Base-by-base conservation (phyloP, 805 yeast species). In the Lipomyces starkeyi region DNA sequence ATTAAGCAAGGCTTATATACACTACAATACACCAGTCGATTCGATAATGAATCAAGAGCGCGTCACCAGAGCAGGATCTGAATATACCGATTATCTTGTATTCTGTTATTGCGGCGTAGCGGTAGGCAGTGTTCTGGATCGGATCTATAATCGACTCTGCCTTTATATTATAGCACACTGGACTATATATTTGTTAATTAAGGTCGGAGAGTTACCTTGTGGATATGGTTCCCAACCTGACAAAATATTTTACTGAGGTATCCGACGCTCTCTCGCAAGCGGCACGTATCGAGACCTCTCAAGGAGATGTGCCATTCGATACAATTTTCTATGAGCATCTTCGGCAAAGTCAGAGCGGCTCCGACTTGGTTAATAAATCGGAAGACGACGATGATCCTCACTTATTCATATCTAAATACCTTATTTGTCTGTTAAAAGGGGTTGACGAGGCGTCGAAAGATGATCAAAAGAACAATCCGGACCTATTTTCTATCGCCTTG, bases 401-500 rank as follows among this genome's bases (percentile, higher is more conserved):
- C 47, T 27, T 54, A 8, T 55, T 37, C 57, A 53, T 66, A 27
- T 64, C 65, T 14, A 25, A 62, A 3, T 56, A 58, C 22, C 32
- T 67, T 49, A 29, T 65, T 3, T 57, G 20, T 14, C 59, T 66
- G 5, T 34, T 69, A 27, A 40, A 13, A 3, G 55, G 58, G 22
- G 43, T 71, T 9, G 67, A 71, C 54, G 65, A 34, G 7, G 71
- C 72, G 3, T 66, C 73, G 6, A 29, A 57, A 14, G 59, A 56
- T 32, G 71, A 69, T 56, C 67, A 57, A 25, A 52, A 29, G 25
- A 40, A 47, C 40, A 55, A 64, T 7, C 73, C 74, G 1, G 75
- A 74, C 29, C 62, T 79, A 53, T 73, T 81, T 20, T 65, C 89
- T 8, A 88, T 94, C 17, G 91, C 98, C 0, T 81, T 94, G 9